Conservation (phyloP, 2,329 filamentous ascomycete genomes). For the Eutypella sp. region DNA sequence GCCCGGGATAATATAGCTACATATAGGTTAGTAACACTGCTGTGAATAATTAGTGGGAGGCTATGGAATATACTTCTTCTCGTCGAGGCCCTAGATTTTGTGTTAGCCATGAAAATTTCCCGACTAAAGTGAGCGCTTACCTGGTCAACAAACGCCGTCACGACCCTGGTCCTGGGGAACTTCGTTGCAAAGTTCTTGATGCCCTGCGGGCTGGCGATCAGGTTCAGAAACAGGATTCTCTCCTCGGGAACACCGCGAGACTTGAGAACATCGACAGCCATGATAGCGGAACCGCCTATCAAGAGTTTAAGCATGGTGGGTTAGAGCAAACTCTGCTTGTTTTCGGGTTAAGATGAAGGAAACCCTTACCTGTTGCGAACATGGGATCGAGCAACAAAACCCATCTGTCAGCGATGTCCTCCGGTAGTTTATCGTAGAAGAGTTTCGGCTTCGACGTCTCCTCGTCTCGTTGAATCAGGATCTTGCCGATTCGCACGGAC, state of each 20-base stretch:
- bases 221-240: constrained; percentile 89
- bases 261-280: constrained; percentile 93
- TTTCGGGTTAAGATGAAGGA: background rate
- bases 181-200: constrained; percentile 83
- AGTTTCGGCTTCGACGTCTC: constrained; percentile 88
- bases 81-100: constrained; percentile 68
- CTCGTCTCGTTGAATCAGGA: constrained; percentile 94
- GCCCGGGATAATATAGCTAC: constrained; percentile 89
- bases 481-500: constrained; percentile 97
- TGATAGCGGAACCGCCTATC: constrained; percentile 87
- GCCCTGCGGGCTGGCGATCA: constrained; percentile 95
- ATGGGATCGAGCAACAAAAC: constrained; percentile 95
- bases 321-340: too few species aligned
- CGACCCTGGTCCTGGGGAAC: constrained; percentile 84
- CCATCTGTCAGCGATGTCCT: constrained; percentile 90
- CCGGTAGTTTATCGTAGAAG: constrained; percentile 96
- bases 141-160: constrained; percentile 93
- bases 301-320: background rate
- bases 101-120: constrained; percentile 16
- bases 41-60: constrained; percentile 1
- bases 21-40: constrained; percentile 33
- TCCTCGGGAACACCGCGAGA: constrained; percentile 89
- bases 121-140: constrained; percentile 27
- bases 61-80: constrained; percentile 76
- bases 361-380: constrained; percentile 80